These are phyloP conservation scores for Botryosphaeria agaves DNA, from an alignment of 2,329 filamentous ascomycete genomes.

Conservation along the genomic window DNA sequence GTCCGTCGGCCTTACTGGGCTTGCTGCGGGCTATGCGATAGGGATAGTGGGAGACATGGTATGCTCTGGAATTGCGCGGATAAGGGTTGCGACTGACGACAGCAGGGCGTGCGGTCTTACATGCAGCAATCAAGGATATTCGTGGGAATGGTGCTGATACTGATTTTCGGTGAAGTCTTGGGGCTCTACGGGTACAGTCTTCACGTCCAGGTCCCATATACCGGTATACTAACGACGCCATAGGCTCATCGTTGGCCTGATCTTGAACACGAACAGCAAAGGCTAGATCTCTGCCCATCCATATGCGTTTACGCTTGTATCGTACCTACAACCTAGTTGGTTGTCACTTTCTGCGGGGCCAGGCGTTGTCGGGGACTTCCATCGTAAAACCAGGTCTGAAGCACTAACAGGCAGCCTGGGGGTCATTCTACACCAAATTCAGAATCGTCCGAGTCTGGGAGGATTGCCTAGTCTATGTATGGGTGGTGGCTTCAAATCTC, in stretches of 20 bases:
- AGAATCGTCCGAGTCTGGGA: too few relatives aligned
- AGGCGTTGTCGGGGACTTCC: too few relatives aligned
- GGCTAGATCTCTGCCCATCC: too few relatives aligned
- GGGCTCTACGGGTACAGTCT: conserved; percentile 77
- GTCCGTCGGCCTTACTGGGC: conserved; percentile 78
- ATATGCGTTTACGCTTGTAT: too few relatives aligned
- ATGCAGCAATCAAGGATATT: conserved; percentile 95
- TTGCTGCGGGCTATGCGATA: conserved; percentile 92
- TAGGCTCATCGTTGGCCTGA: conserved; percentile 81
- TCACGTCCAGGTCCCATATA: conserved; percentile 1
- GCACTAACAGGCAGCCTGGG: too few relatives aligned
- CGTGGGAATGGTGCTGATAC: conserved; percentile 94
- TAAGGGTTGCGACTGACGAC: conserved; percentile 7
- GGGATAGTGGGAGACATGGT: conserved; percentile 87
- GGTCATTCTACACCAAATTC: too few relatives aligned
- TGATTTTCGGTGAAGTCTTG: conserved; percentile 96
- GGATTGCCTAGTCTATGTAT: too few relatives aligned
- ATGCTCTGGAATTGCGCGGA: conserved; percentile 11
- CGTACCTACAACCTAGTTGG: too few relatives aligned
- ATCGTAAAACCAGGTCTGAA: too few relatives aligned
- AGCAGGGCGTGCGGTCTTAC: conserved; percentile 67
- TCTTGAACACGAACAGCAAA: conserved; percentile 76
- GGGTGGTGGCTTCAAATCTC: too few relatives aligned
- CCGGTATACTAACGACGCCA: conserved; percentile 7
- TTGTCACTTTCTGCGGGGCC: too few relatives aligned